Evolutionary conservation across 2,329 filamentous ascomycete species (phyloP).

Genomic region (Tolypocladium sp.): DNA sequence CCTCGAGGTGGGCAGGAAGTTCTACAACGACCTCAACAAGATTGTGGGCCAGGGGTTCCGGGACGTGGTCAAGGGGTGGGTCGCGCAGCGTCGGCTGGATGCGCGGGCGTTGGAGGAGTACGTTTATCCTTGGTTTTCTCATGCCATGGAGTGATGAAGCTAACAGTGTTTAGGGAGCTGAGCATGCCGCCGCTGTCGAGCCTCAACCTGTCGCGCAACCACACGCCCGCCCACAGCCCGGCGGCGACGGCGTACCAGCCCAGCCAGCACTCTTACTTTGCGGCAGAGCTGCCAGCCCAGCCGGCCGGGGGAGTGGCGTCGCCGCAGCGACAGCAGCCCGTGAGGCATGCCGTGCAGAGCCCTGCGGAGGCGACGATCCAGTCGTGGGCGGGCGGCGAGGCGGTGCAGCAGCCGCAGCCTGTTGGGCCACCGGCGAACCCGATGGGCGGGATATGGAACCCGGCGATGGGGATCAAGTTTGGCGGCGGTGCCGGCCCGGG

Average conservation of each 20-base stretch:
- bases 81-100: conserved; percentile 71
- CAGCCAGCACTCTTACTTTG: conserved; percentile 8
- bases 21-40: conserved; percentile 91
- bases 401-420: conserved; percentile 46
- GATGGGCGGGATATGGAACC: conserved; percentile 51
- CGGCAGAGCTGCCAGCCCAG: conserved; percentile 1
- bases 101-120: conserved; percentile 71
- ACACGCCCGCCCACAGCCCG: conserved; percentile 5
- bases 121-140: conserved; percentile 16
- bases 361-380: conserved; percentile 44
- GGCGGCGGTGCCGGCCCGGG: conserved; percentile 27
- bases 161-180: conserved; percentile 30
- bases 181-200: conserved; percentile 41
- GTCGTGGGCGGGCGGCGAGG: conserved; percentile 43
- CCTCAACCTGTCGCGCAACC: conserved; percentile 26
- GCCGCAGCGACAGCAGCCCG: conserved; percentile 7
- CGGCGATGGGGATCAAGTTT: conserved; percentile 75
- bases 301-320: background rate
- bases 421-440: conserved; percentile 29
- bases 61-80: conserved; percentile 69
- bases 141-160: background rate
- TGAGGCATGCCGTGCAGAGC: conserved; percentile 17
- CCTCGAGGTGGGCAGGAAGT: conserved; percentile 83
- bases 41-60: conserved; percentile 74
- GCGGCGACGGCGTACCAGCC: conserved; percentile 5